These are phyloP conservation scores for Stellera chamaejasme DNA, from an alignment of 345 rosid species.

Conservation along the genomic window DNA sequence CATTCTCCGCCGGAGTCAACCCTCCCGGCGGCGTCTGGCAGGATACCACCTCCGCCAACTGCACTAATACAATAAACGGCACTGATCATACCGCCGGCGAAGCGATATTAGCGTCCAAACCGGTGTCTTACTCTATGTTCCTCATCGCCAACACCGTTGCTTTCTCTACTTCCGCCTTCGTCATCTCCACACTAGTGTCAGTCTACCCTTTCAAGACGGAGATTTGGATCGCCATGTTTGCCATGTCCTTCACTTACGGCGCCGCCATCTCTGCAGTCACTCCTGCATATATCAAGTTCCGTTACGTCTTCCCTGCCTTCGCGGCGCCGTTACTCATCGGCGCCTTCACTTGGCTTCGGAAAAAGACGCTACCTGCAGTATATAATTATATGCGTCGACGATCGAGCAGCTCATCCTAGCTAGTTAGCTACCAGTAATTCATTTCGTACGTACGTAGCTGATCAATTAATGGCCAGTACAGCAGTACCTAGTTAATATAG, in stretches of 20 bases:
- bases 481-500: too few species aligned
- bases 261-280: constrained; percentile 15
- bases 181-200: constrained; percentile 6
- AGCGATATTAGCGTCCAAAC: constrained; percentile 12
- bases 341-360: too few species aligned
- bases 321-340: background rate
- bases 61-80: background rate
- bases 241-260: constrained; percentile 14
- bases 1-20: constrained; percentile 11
- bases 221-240: constrained; percentile 8
- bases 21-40: constrained; percentile 18
- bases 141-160: constrained; percentile 11
- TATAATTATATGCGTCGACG: too few species aligned
- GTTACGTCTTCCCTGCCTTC: background rate
- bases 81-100: background rate
- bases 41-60: background rate
- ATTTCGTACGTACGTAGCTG: too few species aligned
- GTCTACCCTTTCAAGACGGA: constrained; percentile 13
- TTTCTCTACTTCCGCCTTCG: constrained; percentile 10
- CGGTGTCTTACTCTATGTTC: constrained; percentile 10
- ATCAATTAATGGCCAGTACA: too few species aligned
- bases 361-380: too few species aligned
- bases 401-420: too few species aligned
- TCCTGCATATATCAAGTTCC: constrained; percentile 1
- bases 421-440: too few species aligned